Evolutionary conservation across 305 asterid species (phyloP).

Genomic region (Lippia alba): DNA sequence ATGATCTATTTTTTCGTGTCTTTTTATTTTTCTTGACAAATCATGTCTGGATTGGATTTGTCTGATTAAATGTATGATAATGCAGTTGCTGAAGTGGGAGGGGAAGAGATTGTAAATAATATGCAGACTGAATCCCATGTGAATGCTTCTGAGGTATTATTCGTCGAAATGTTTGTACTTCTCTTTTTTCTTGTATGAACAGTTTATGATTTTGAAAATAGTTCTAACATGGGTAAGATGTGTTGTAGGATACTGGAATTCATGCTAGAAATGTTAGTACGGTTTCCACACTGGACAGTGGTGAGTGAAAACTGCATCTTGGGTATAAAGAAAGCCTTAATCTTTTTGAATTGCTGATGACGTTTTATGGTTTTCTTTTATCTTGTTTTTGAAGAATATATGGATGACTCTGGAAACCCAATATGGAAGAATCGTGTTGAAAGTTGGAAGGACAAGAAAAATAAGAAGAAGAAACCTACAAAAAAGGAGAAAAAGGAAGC

Average conservation of each 20-base stretch:
- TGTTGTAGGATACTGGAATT: slow-evolving; percentile 72
- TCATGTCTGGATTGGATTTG: background rate
- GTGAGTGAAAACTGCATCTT: slow-evolving; percentile 51
- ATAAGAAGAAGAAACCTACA: slow-evolving; percentile 66
- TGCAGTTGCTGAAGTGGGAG: slow-evolving; percentile 38
- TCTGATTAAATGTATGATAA: slow-evolving; percentile 18
- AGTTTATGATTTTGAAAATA: background rate
- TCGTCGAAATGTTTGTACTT: background rate
- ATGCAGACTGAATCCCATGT: slow-evolving; percentile 44
- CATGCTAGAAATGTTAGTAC: slow-evolving; percentile 92
- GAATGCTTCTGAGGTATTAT: slow-evolving; percentile 50
- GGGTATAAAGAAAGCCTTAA: background rate
- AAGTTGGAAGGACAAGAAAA: slow-evolving; percentile 98
- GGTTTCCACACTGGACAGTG: slow-evolving; percentile 93
- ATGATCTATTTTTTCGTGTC: background rate
- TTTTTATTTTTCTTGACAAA: background rate
- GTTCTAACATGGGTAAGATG: background rate
- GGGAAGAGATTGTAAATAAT: slow-evolving; percentile 52
- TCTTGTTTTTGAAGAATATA: slow-evolving; percentile 53
- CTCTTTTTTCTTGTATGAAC: background rate
- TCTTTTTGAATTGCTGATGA: slow-evolving; percentile 12
- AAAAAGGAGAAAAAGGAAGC: slow-evolving; percentile 57
- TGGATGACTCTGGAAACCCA: slow-evolving; percentile 86
- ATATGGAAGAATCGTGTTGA: slow-evolving; percentile 98
- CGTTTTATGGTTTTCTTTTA: slow-evolving; percentile 18